Percentiles rank a stretch among this genome's conserved stretches.
These are phyloP conservation scores for Datura wrightii DNA, from an alignment of 257 asterid genomes.

Conservation along the genomic window DNA sequence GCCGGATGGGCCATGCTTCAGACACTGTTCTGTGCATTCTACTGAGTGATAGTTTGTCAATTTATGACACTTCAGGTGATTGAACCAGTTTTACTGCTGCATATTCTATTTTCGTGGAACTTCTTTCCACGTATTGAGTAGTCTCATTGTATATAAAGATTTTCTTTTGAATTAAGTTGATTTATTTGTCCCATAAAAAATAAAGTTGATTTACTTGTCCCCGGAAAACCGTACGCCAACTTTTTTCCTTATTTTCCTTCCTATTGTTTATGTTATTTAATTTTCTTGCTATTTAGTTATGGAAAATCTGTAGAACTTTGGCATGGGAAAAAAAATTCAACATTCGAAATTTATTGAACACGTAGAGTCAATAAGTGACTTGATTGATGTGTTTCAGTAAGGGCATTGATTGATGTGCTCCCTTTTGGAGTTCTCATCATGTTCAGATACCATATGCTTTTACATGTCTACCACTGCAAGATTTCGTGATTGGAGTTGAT, in stretches of 20 bases:
- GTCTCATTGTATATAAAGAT: not conserved
- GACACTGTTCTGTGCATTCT: conserved; percentile 86
- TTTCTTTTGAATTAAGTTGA: not conserved
- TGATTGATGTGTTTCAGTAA: not conserved
- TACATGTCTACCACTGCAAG: not conserved
- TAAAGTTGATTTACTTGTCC: not conserved
- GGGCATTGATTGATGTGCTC: not conserved
- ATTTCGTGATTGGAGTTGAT: not conserved
- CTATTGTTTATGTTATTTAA: not conserved
- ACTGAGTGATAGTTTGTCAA: conserved; percentile 71
- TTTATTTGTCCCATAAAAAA: not conserved
- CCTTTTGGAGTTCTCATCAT: conserved; percentile 6
- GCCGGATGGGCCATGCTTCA: conserved; percentile 74
- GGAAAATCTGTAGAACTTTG: not conserved
- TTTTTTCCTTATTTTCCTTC: not conserved
- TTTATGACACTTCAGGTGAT: conserved; percentile 73
- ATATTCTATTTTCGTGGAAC: not conserved
- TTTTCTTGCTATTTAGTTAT: not conserved
- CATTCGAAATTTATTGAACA: not conserved
- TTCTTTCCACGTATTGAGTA: not conserved
- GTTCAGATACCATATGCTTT: not conserved
- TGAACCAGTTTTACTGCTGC: conserved; percentile 13
- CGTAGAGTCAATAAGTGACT: not conserved
- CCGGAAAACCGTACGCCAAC: not conserved
- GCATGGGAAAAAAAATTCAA: not conserved